Percentiles rank a stretch among this genome's conserved stretches.
phyloP scores from a whole-genome alignment of 2,329 filamentous ascomycete species.

The Fusarium paranaense region DNA sequence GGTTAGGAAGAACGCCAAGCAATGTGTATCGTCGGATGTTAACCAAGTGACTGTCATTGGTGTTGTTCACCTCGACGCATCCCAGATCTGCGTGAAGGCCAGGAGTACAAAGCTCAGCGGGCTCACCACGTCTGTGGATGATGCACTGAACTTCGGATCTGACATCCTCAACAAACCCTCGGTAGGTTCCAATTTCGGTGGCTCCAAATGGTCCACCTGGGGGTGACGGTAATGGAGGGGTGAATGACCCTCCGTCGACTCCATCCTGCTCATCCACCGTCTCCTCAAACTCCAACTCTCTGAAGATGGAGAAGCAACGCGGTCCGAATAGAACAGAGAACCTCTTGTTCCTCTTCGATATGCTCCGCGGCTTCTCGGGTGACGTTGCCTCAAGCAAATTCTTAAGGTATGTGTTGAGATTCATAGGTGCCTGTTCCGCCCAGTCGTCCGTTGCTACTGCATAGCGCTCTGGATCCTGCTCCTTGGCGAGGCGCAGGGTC shows the following conservation, averaged over 20 bases:
- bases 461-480: conserved; percentile 62
- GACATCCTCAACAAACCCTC: conserved; percentile 63
- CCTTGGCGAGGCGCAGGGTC: conserved; percentile 54
- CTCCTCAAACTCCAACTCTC: conserved; percentile 62
- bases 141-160: conserved; percentile 61
- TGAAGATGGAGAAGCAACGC: conserved; percentile 62
- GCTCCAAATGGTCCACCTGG: conserved; percentile 47
- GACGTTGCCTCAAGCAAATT: conserved; percentile 58
- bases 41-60: conserved; percentile 44
- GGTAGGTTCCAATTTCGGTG: conserved; percentile 55
- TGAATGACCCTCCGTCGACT: conserved; percentile 54
- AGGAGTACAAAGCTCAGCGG: conserved; percentile 47
- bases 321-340: conserved; percentile 66
- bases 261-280: conserved; percentile 51
- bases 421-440: conserved; percentile 54
- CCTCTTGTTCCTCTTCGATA: conserved; percentile 68
- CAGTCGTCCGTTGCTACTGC: conserved; percentile 55
- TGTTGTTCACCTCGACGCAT: conserved; percentile 46
- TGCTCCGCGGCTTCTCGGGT: conserved; percentile 54
- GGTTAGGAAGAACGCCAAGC: conserved; percentile 53
- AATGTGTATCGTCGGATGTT: conserved; percentile 50
- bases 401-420: conserved; percentile 64
- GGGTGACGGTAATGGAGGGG: conserved; percentile 50
- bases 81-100: conserved; percentile 49
- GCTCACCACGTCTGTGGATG: conserved; percentile 51